A percentile compares a stretch with the other conserved stretches of the same genome.
Conservation (phyloP, 345 rosid species). For the Aurinia saxatilis region DNA sequence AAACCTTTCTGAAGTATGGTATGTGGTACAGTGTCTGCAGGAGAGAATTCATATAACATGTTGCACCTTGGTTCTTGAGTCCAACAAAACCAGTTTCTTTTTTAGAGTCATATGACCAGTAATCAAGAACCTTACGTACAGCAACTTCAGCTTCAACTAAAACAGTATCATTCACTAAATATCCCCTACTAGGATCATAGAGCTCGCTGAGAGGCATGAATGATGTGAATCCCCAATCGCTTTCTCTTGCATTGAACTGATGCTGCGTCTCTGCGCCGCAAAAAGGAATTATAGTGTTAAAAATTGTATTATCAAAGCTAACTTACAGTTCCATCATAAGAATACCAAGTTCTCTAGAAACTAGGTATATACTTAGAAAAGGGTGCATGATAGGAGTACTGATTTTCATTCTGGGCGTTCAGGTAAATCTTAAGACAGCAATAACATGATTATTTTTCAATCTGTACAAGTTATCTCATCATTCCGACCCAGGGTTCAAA, state of each 20-base stretch:
- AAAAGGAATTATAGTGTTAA: constrained; percentile 10
- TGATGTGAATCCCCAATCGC: constrained; percentile 94
- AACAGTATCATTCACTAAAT: constrained; percentile 68
- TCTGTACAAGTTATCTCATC: neutral
- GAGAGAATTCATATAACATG: constrained; percentile 98
- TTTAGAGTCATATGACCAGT: constrained; percentile 85
- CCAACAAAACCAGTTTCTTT: constrained; percentile 98
- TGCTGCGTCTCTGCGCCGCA: constrained; percentile 74
- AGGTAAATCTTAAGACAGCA: neutral
- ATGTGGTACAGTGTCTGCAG: constrained; percentile 86
- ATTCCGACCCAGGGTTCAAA: constrained; percentile 9
- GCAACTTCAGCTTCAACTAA: constrained; percentile 84
- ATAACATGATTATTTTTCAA: neutral
- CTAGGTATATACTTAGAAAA: neutral
- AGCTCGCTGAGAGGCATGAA: constrained; percentile 92
- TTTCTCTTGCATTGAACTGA: constrained; percentile 85
- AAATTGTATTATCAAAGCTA: neutral
- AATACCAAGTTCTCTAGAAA: neutral
- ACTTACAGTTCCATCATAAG: neutral
- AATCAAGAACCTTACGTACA: constrained; percentile 76
- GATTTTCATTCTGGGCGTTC: neutral
- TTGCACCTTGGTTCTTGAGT: constrained; percentile 98
- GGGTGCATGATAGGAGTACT: neutral
- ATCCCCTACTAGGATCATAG: constrained; percentile 84
- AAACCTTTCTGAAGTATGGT: constrained; percentile 95